Base-by-base conservation (phyloP, 495 filamentous ascomycete species). In the Talaromyces nanjingensis region DNA sequence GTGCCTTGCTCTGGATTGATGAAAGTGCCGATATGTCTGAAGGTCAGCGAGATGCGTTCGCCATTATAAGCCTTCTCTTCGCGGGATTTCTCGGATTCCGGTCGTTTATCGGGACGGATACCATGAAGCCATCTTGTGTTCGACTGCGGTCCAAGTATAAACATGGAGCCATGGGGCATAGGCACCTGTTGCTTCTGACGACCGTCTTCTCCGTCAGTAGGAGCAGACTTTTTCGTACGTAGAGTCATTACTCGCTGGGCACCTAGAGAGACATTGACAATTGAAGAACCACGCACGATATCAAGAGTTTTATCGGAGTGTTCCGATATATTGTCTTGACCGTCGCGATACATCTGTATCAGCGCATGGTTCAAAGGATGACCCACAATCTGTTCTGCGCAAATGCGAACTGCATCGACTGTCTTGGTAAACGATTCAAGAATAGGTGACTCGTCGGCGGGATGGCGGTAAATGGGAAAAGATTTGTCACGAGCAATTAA, bases 261-360 rank as follows among this genome's bases (percentile, higher is more conserved):
- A 5, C 94, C 94, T 20, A 99, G 80, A 64, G 91, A 96, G 55
- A 97, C 87, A 70, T 98, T 98, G 61, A 91, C 92, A 65, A 99
- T 96, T 63, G 77, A 90, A 12, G 87, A 92, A 12, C 83, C 87
- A 49, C 83, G 86, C 37, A 84, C 87, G 60, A 99, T 96, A 67
- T 99, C 94, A 6, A 99, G 76, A 0, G 93, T 97, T 76, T 99
- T 99, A 70, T 99, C 94, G 31, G 89, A 92, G 72, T 99, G 94
- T 70, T 99, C 96, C 8, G 92, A 96, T 65, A 99, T 99, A 67
- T 90, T 89, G 72, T 98, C 94, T n/a, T 87, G 83, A 20, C 96
- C 93, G 67, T 84, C 81, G 9, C 94, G 92, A 69, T 98, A 98
- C 49, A 93, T 84, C 71, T 98, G 94, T 37, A 98, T 93, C 14